These are phyloP conservation scores for Meredithiella fracta DNA, from an alignment of 2,329 filamentous ascomycete genomes.

Conservation along the genomic window DNA sequence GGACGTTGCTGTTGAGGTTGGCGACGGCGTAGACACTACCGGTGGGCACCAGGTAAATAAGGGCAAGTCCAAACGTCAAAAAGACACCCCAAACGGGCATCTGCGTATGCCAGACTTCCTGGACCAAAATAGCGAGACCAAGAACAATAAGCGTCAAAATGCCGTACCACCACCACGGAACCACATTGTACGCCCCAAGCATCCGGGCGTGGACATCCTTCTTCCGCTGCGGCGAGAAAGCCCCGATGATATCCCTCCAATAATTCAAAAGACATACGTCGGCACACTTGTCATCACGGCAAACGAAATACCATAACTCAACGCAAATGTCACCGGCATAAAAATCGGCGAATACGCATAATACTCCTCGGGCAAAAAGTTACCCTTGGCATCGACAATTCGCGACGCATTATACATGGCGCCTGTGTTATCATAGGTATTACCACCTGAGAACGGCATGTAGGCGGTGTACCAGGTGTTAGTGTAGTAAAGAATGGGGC, in stretches of 20 bases:
- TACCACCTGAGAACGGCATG: constrained; percentile 39
- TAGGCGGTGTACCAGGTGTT: constrained; percentile 41
- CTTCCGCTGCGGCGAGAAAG: constrained; percentile 19
- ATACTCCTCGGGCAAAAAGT: constrained; percentile 44
- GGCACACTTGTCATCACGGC: constrained; percentile 37
- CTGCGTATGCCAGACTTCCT: constrained; percentile 24
- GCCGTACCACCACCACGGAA: constrained; percentile 41
- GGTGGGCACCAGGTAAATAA: constrained; percentile 26
- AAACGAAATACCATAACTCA: constrained; percentile 41
- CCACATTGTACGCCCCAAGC: constrained; percentile 38
- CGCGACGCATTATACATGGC: constrained; percentile 39
- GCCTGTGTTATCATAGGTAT: constrained; percentile 46
- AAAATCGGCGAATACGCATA: constrained; percentile 40
- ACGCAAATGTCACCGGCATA: constrained; percentile 36
- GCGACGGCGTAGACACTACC: constrained; percentile 31
- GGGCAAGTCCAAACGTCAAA: constrained; percentile 24
- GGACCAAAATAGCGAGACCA: constrained; percentile 26
- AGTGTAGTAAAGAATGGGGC: constrained; percentile 41
- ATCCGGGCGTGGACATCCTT: constrained; percentile 34
- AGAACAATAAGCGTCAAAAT: constrained; percentile 30
- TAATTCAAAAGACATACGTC: constrained; percentile 36
- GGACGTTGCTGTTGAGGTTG: constrained; percentile 29
- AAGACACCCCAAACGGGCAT: constrained; percentile 28
- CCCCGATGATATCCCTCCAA: constrained; percentile 29
- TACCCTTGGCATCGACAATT: constrained; percentile 37